A percentile compares a stretch with the other conserved stretches of the same genome.
These are phyloP conservation scores for Colletotrichum nymphaeae DNA, from an alignment of 2,329 filamentous ascomycete genomes.

Conservation along the genomic window DNA sequence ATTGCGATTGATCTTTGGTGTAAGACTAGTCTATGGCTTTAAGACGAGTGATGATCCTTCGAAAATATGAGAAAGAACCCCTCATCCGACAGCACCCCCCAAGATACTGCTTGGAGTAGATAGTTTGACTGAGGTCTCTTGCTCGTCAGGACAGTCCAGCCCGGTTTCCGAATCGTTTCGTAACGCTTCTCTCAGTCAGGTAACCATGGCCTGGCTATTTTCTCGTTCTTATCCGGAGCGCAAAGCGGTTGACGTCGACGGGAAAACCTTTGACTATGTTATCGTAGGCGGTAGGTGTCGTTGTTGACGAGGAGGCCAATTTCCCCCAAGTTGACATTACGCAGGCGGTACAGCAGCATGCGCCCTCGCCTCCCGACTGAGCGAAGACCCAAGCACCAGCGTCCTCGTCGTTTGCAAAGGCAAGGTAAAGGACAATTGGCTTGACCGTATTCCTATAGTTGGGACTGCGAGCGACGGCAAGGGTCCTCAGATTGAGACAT, in stretches of 20 bases:
- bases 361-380: conserved; percentile 57
- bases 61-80: neutral
- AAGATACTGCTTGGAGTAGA: neutral
- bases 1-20: neutral
- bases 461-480: conserved; percentile 40
- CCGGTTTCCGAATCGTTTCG: neutral
- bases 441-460: conserved; percentile 46
- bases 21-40: neutral
- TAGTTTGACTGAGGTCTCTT: neutral
- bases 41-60: neutral
- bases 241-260: conserved; percentile 38
- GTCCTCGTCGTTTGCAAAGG: conserved; percentile 53
- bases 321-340: neutral
- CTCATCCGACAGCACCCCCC: neutral
- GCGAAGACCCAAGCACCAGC: conserved; percentile 47
- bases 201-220: conserved; percentile 42
- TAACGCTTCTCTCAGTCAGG: neutral
- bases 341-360: conserved; percentile 59
- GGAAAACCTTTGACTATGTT: conserved; percentile 55
- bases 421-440: conserved; percentile 41
- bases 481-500: conserved; percentile 40
- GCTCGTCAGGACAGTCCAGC: neutral
- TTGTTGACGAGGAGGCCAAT: neutral
- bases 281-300: conserved; percentile 51
- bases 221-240: conserved; percentile 39